A percentile compares a stretch with the other conserved stretches of the same genome.
These are phyloP conservation scores for Kwoniella pini DNA, from an alignment of 768 basidiomycete genomes.

Conservation along the genomic window DNA sequence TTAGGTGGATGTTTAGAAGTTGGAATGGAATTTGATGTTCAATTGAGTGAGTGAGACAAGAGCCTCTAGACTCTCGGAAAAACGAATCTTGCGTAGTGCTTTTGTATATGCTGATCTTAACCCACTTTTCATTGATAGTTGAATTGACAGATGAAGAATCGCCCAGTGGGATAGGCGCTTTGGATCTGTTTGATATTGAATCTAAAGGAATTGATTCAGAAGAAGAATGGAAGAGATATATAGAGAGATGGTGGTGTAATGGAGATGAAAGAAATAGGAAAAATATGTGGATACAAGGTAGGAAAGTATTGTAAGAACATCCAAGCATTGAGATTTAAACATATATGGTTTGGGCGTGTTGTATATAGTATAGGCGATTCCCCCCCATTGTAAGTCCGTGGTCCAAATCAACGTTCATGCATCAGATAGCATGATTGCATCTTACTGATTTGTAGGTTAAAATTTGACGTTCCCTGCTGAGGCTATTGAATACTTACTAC, in stretches of 20 bases:
- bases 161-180: conserved; percentile 61
- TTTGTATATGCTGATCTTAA: too few relatives aligned
- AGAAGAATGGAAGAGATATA: conserved; percentile 58
- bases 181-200: conserved; percentile 68
- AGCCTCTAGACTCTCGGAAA: too few relatives aligned
- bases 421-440: too few relatives aligned
- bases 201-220: conserved; percentile 2
- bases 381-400: too few relatives aligned
- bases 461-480: too few relatives aligned
- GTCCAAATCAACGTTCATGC: too few relatives aligned
- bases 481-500: too few relatives aligned
- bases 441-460: too few relatives aligned
- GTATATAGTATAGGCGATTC: too few relatives aligned
- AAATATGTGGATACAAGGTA: conserved; percentile 76
- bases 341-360: too few relatives aligned
- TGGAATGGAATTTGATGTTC: conserved; percentile 53
- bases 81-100: too few relatives aligned
- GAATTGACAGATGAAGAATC: conserved; percentile 53
- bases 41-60: conserved; percentile 48
- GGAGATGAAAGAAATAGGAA: conserved; percentile 70
- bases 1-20: conserved; percentile 55
- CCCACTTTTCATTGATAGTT: too few relatives aligned
- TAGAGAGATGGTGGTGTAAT: conserved; percentile 91
- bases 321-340: not conserved
- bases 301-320: conserved; percentile 2